Evolutionary conservation across 2,329 filamentous ascomycete genomes (phyloP), one percentile per base, ranked within the genome.

Genomic region (Rhinocladiella similis): DNA sequence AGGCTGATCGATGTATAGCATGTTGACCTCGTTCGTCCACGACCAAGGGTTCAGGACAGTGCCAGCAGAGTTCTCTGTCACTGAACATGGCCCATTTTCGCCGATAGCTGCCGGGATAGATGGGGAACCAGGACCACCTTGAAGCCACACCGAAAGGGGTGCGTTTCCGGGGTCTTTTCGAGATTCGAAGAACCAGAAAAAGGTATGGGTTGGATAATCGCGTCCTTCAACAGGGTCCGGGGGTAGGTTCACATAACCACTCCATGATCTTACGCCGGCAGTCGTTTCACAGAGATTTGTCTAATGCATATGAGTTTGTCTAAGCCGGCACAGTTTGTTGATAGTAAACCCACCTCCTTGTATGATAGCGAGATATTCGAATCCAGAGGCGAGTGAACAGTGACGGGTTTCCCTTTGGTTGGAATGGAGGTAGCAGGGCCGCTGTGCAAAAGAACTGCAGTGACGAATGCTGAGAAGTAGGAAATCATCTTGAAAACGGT

Each of bases 1-100:
- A 14, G 83, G 87, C 68, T 89, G 82, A 62, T 89, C 86, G 61
- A 89, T 81, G 69, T 86, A 89, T 6, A 89, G 80, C 46, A 69
- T 67, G 36, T 69, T 69, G 54, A 52, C 81, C 20, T 81, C 77
- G 60, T 83, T 81, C 55, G 82, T 84, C 82, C 84, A 88, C 1
- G 82, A 83, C 71, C 80, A 83, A 0, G 82, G 80, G 62, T 87
- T 87, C 16, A 75, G 62, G n/a, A 69, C 68, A 0, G 77, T 77
- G 14, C 67, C 70, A 65, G 83, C 80, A 42, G 78, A 79, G 39
- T 83, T 79, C 42, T 72, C 69, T 39, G 80, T 77, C 25, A 85
- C 72, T 5, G 68, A 66, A 64, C 83, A 86, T 7, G 82, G 81
- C 0, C 74, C 74, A 42, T 80, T 72, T 67, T 80, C 80, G 58